Evolutionary conservation across 2,329 filamentous ascomycete species (phyloP).

Genomic region (Aspergillus pseudotamarii): DNA sequence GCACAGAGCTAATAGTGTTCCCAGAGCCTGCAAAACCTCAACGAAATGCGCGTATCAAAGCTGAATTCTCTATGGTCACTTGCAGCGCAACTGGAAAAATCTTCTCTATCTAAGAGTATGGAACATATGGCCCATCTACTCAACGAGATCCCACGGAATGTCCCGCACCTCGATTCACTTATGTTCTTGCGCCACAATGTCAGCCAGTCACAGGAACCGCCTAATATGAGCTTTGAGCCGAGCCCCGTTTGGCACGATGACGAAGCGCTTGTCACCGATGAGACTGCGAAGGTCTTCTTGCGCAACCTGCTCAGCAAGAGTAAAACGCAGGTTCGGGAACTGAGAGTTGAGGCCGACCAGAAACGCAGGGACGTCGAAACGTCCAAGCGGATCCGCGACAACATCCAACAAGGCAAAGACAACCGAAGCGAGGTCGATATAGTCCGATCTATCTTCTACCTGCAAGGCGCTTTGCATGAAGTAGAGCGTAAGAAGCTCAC

Average conservation of each 20-base stretch:
- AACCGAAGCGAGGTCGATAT: slow-evolving; percentile 86
- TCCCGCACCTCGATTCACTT: slow-evolving; percentile 87
- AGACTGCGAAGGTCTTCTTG: slow-evolving; percentile 83
- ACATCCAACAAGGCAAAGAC: slow-evolving; percentile 79
- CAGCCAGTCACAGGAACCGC: slow-evolving; percentile 77
- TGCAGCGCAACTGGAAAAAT: slow-evolving; percentile 77
- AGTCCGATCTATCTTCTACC: slow-evolving; percentile 76
- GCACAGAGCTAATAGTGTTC: slow-evolving; percentile 7
- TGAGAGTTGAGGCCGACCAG: slow-evolving; percentile 81
- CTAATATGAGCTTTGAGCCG: slow-evolving; percentile 84
- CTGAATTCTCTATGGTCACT: slow-evolving; percentile 84
- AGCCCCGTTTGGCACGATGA: slow-evolving; percentile 98
- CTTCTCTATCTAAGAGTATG: slow-evolving; percentile 73
- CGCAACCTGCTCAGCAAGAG: slow-evolving; percentile 91
- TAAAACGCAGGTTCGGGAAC: slow-evolving; percentile 77
- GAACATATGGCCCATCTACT: slow-evolving; percentile 72
- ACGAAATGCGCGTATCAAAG: slow-evolving; percentile 81
- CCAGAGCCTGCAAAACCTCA: slow-evolving; percentile 80
- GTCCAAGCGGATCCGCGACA: slow-evolving; percentile 72
- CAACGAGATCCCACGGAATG: slow-evolving; percentile 82
- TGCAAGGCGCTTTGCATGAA: slow-evolving; percentile 84
- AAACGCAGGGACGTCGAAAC: slow-evolving; percentile 83
- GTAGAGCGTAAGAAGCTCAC: slow-evolving; percentile 81
- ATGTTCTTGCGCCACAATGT: slow-evolving; percentile 98
- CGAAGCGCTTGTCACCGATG: slow-evolving; percentile 80